A percentile compares a stretch with the other conserved stretches of the same genome.
These are phyloP conservation scores for Sedum album DNA, from an alignment of 164 flowering plant genomes.

Conservation along the genomic window DNA sequence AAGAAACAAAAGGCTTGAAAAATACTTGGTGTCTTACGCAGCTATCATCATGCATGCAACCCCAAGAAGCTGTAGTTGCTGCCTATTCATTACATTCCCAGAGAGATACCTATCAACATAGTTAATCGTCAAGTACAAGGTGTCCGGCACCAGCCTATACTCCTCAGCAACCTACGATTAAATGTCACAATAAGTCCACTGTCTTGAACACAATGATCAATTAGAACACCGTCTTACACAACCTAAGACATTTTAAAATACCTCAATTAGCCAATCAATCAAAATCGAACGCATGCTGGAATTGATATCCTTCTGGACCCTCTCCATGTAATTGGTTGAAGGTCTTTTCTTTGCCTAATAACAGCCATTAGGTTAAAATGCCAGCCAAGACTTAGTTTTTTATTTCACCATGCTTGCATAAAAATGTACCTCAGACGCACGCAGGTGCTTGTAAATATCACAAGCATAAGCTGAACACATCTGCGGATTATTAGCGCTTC, in stretches of 20 bases:
- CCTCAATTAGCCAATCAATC: neutral
- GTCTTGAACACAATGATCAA: neutral
- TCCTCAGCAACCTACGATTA: constrained; percentile 81
- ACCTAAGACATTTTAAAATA: no score
- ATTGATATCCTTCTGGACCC: neutral
- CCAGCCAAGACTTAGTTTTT: neutral
- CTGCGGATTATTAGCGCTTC: neutral
- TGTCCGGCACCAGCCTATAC: constrained; percentile 93
- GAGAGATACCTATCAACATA: constrained; percentile 94
- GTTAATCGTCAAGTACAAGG: constrained; percentile 82
- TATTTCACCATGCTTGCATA: no score
- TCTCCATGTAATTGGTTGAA: neutral
- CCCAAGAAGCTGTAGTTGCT: constrained; percentile 80
- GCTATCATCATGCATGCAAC: constrained; percentile 99
- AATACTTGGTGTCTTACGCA: constrained; percentile 46
- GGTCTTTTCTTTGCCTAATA: neutral
- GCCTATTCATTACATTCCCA: constrained; percentile 70
- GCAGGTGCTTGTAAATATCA: neutral
- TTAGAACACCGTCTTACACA: no score
- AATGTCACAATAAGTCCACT: neutral
- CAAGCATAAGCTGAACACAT: neutral
- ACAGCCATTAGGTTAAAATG: neutral
- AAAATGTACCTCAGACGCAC: neutral
- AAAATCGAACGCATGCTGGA: neutral
- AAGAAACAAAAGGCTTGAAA: neutral